Percentiles rank a stretch among this genome's conserved stretches.
Evolutionary conservation across 1,284 basidiomycete genomes (phyloP).

Genomic region (Cryptococcus sp.): DNA sequence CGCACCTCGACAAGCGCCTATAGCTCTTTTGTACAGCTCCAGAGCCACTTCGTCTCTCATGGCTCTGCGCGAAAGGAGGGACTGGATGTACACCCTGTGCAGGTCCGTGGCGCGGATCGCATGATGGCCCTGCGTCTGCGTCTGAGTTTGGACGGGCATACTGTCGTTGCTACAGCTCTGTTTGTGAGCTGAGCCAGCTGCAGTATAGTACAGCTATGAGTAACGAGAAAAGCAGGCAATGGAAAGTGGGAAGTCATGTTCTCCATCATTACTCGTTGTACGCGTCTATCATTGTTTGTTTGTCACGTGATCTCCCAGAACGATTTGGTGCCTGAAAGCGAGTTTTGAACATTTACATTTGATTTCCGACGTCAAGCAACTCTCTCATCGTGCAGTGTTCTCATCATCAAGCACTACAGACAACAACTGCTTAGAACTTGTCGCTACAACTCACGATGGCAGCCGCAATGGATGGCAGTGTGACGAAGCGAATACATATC

Average conservation of each 20-base stretch:
- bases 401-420: too few relatives aligned
- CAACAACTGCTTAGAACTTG: too few relatives aligned
- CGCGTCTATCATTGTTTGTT: too few relatives aligned
- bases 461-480: conserved; percentile 2
- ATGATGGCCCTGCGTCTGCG: not conserved
- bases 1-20: conserved; percentile 27
- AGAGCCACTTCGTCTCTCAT: conserved; percentile 39
- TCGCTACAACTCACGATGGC: not conserved
- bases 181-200: not conserved
- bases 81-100: conserved; percentile 47
- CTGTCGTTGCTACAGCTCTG: not conserved
- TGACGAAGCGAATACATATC: conserved; percentile 49
- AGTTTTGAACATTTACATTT: conserved; percentile 3
- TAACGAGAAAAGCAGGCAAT: not conserved
- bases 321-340: conserved; percentile 2
- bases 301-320: conserved; percentile 6
- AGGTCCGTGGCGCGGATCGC: conserved; percentile 36
- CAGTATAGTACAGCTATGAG: too few relatives aligned
- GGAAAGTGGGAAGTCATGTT: not conserved
- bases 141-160: not conserved
- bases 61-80: conserved; percentile 41
- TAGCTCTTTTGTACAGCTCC: conserved; percentile 47
- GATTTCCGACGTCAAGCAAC: too few relatives aligned
- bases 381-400: too few relatives aligned
- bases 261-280: not conserved